Evolutionary conservation across 768 basidiomycete genomes (phyloP), one percentile per base, ranked within the genome.

Genomic region (Lentinula boryana): DNA sequence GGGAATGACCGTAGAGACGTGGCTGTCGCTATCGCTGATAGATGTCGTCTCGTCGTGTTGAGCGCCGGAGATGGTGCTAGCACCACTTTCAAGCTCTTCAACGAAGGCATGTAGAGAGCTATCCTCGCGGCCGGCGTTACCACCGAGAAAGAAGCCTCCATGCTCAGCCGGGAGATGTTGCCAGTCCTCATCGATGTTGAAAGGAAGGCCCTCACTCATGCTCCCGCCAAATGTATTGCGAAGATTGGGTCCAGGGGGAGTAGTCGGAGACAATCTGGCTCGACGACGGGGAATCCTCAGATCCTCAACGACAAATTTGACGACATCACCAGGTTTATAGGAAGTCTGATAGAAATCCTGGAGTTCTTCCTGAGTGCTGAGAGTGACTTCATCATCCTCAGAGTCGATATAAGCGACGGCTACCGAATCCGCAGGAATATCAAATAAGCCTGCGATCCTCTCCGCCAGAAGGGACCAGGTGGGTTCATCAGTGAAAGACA

Each of bases 311-410:
- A 71, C 72, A 65, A 93, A 83, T 71, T 84, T 88, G 72, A 87
- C 74, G 27, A 72, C 61, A 21, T 75, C 70, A 13, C 68, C 68
- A 48, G 67, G 60, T 21, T 62, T 63, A 64, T 71, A 59, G 61
- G 74, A 66, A 6, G 75, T 73, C 32, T 68, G 66, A 49, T 88
- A 91, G 68, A 81, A 89, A 61, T 92, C 89, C 58, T 80, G 79
- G n/a, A 93, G 81, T 70, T 93, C 91, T 36, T 86, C 85, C 58
- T 90, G 78, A 3, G 90, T 84, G 71, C 83, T 89, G 60, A 92
- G 76, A 10, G 90, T 92, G 63, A 93, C 84, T 62, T 87, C 83
- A 67, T 93, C 91, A 41, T 82, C 80, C 67, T 93, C 90, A 35
- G 70, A 69, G 70, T 93, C 91, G 53, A 86, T 62, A 70, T 93